Base-by-base conservation (phyloP, 2,329 filamentous ascomycete species). In the Fusarium lyarnte region DNA sequence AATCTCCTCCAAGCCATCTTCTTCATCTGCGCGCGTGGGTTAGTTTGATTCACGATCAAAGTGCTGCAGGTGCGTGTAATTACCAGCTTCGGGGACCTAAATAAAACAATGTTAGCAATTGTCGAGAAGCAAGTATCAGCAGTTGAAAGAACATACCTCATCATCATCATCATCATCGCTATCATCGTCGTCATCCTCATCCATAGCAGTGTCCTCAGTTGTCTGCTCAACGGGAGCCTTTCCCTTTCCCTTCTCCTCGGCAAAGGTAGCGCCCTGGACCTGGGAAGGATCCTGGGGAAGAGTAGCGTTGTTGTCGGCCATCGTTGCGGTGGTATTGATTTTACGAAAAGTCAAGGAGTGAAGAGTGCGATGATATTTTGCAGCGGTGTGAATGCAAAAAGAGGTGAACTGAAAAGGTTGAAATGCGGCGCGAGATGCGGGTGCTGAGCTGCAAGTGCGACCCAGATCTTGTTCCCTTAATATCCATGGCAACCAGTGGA, bases 1-100 rank as follows among this genome's bases (percentile, higher is more conserved):
- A 81, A 99, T 98, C 84, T 95, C 95, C 81, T 97, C 93, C 87
- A 97, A 89, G 82, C 93, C 92, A 79, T 94, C 94, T 47, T 93
- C 92, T 58, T 93, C 49, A 53, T 53, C 93, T 76, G 92, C 91
- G 63, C 69, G 76, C 55, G 25, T 62, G 72, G 64, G 75, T 82
- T 77, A 81, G 78, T 69, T 68, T 47, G 54, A 54, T 72, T 66
- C 60, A 66, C 49, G 47, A 35, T 69, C 49, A 49, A 19, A 55
- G 51, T 63, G 51, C 23, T 61, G 23, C 42, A 36, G 41, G 38
- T 52, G 39, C 55, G 62, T 49, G 69, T 62, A 73, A 72, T 74
- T 78, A 81, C 78, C 76, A 65, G 76, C 63, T 58, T 80, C 80
- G 49, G 66, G 77, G 51, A 73, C 69, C 80, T 80, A 53, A 25